Base-by-base conservation (phyloP, 2,329 filamentous ascomycete genomes). In the Ceratocystis eucalypticola region DNA sequence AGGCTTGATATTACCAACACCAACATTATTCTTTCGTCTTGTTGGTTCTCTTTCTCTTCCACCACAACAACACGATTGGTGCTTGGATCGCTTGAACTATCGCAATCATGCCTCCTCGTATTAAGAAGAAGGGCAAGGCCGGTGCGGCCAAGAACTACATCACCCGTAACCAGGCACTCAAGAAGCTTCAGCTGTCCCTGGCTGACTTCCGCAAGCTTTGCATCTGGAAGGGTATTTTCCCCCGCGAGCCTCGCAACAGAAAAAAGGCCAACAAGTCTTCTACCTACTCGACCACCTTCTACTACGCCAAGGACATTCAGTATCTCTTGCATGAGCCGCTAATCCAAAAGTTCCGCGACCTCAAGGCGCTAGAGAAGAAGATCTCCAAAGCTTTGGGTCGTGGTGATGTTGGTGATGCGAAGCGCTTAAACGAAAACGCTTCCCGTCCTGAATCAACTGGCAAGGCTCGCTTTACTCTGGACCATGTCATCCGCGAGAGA, bases 191-290 rank as follows among this genome's bases (percentile, higher is more conserved):
- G 79, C 89, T 99, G 77, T 96, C 89, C 73, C 85, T 99, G 66
- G 91, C 92, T 71, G 94, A 99, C 79, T 99, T 99, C 79, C 88
- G 94, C 78, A 88, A 96, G 79, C 83, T 99, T 75, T 99, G 94
- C 80, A 99, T 99, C 77, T 99, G 96, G 88, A 97, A 97, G 81
- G 94, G 92, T 72, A 97, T 99, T 76, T 99, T 96, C 78, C 94
- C 94, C 70, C 89, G 94, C 73, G 94, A 99, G 80, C 94, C 94
- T 70, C 86, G 94, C 74, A 96, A 88, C 80, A 93, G 91, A 81
- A 96, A 96, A 81, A 96, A 96, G 84, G 94, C 89, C 53, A 90
- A 88, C 74, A 96, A 95, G 77, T 91, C 89, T 68, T 86, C 91
- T 30, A 96, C 89, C 45, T 86, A 88, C 69, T 92, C 88, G 66